Percentiles rank a stretch among this genome's conserved stretches.
Conservation (phyloP, 2,329 filamentous ascomycete genomes). For the Fonsecaea pedrosoi region DNA sequence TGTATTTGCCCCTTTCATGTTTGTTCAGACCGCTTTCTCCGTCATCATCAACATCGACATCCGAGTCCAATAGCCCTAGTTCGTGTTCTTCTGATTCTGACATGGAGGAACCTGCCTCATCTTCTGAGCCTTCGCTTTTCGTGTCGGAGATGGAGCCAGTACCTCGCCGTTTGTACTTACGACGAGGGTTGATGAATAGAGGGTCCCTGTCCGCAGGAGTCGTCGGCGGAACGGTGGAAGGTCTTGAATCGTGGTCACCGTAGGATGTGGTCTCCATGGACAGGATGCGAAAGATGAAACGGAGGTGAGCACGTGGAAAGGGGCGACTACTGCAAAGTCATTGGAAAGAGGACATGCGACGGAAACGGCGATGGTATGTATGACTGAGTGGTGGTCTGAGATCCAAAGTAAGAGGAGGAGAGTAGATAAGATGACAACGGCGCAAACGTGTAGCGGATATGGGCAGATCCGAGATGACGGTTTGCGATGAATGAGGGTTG, state of each 20-base stretch:
- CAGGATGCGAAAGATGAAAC: slow-evolving; percentile 26
- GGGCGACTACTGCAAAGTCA: slow-evolving; percentile 1
- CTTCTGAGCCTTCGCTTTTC: slow-evolving; percentile 33
- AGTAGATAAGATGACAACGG: neutral
- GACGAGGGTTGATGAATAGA: slow-evolving; percentile 37
- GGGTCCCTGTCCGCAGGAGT: slow-evolving; percentile 22
- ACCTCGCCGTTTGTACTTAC: slow-evolving; percentile 38
- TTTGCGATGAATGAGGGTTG: neutral
- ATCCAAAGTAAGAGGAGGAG: neutral
- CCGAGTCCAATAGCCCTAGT: slow-evolving; percentile 65
- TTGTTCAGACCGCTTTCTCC: slow-evolving; percentile 87
- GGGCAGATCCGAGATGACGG: slow-evolving; percentile 1
- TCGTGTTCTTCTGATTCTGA: slow-evolving; percentile 63
- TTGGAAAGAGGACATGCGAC: neutral
- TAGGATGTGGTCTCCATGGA: slow-evolving; percentile 36
- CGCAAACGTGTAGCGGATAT: neutral
- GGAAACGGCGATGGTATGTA: slow-evolving; percentile 9
- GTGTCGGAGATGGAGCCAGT: slow-evolving; percentile 37
- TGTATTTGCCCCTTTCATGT: slow-evolving; percentile 72
- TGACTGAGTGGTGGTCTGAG: slow-evolving; percentile 9
- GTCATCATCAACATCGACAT: slow-evolving; percentile 82
- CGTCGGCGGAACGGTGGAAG: slow-evolving; percentile 24
- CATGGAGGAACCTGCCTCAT: slow-evolving; percentile 47
- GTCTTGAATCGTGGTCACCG: slow-evolving; percentile 29
- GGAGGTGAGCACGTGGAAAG: slow-evolving; percentile 11